phyloP scores from a whole-genome alignment of 1,139 yeast species.

The Debaryomyces singareniensis region DNA sequence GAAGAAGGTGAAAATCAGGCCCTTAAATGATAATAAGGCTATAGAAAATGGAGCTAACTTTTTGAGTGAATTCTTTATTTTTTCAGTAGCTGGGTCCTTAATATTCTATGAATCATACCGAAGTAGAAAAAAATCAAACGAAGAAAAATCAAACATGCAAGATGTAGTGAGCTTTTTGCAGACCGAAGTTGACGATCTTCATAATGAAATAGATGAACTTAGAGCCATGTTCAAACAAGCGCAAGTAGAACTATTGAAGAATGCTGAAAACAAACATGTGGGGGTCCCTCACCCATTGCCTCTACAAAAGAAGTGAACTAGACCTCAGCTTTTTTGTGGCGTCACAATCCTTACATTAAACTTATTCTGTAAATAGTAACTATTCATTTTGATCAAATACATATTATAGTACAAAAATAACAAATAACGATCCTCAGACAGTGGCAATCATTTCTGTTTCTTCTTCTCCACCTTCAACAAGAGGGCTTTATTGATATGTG shows the following conservation, averaged over 20 bases:
- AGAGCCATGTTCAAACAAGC: neutral
- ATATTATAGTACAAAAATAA: slow-evolving; percentile 10
- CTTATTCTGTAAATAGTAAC: slow-evolving; percentile 1
- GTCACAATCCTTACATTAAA: too few relatives aligned
- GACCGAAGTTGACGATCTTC: slow-evolving; percentile 61
- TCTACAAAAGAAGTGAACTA: too few relatives aligned
- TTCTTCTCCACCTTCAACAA: slow-evolving; percentile 88
- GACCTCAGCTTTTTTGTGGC: too few relatives aligned
- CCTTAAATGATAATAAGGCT: slow-evolving; percentile 79
- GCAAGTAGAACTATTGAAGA: too few relatives aligned
- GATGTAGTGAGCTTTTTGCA: slow-evolving; percentile 68
- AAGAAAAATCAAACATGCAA: slow-evolving; percentile 55
- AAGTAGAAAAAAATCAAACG: slow-evolving; percentile 58
- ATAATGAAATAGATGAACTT: slow-evolving; percentile 33
- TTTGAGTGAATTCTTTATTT: slow-evolving; percentile 70
- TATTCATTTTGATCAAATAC: neutral
- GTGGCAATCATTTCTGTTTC: slow-evolving; percentile 38
- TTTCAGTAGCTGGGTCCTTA: slow-evolving; percentile 71
- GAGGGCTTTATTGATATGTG: slow-evolving; percentile 92
- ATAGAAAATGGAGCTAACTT: slow-evolving; percentile 80
- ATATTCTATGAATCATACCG: slow-evolving; percentile 71
- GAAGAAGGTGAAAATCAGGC: slow-evolving; percentile 54
- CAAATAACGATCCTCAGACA: slow-evolving; percentile 2
- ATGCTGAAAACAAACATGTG: too few relatives aligned
- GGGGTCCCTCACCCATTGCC: too few relatives aligned